These are phyloP conservation scores for Russula dissimulans DNA, from an alignment of 768 basidiomycete genomes.

Conservation along the genomic window DNA sequence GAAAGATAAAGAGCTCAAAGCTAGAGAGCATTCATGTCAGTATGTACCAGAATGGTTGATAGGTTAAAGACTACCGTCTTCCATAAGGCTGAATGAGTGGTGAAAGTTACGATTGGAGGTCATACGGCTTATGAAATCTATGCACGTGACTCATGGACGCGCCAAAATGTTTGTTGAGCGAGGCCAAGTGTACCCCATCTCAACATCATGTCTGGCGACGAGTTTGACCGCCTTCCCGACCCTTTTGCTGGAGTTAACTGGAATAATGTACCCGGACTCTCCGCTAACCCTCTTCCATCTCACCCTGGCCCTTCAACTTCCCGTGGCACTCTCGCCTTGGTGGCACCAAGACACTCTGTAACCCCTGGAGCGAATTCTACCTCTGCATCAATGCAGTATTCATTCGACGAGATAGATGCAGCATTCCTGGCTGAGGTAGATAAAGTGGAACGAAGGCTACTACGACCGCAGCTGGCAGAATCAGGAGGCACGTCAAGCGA, in stretches of 20 bases:
- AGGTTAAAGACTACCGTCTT: background rate
- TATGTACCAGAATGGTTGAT: background rate
- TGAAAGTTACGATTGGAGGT: background rate
- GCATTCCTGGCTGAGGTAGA: conserved; percentile 13
- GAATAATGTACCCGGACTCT: conserved; percentile 30
- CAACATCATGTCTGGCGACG: conserved; percentile 28
- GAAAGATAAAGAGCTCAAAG: conserved; percentile 11
- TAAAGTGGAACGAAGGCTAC: background rate
- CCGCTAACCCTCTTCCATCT: background rate
- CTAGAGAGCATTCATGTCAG: background rate
- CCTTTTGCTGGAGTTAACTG: conserved; percentile 43
- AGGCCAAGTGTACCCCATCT: too few species aligned
- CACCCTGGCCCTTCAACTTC: background rate
- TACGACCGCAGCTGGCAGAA: background rate
- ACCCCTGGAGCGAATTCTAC: background rate
- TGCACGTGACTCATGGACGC: background rate
- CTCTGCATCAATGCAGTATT: conserved; percentile 15
- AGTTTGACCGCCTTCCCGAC: conserved; percentile 46
- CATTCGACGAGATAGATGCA: conserved; percentile 24
- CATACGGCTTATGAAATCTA: background rate
- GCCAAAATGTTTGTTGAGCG: too few species aligned
- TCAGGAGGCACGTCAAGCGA: background rate
- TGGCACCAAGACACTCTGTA: background rate
- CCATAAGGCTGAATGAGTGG: background rate
- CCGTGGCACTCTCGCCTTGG: background rate